Conservation (phyloP, 306 rosid genomes). For the Parietaria judaica region DNA sequence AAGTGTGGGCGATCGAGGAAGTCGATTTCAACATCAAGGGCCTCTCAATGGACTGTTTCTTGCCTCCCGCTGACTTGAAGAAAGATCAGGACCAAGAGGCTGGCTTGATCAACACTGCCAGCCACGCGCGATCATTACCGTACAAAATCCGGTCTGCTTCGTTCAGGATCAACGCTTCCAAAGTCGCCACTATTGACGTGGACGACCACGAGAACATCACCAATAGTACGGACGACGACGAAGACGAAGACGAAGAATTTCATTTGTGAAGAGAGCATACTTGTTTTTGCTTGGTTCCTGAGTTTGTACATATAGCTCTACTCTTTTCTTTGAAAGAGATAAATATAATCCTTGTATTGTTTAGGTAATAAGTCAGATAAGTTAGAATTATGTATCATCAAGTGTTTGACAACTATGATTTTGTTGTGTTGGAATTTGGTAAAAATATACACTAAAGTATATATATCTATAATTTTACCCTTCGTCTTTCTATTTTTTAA, state of each 20-base stretch:
- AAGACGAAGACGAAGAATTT: constrained; percentile 24
- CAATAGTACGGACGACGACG: constrained; percentile 13
- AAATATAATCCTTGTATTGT: no score
- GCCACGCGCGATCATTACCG: constrained; percentile 31
- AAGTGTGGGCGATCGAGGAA: constrained; percentile 77
- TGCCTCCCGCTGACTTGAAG: constrained; percentile 79
- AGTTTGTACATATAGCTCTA: constrained; percentile 2
- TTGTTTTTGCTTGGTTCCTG: neutral
- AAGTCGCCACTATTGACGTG: constrained; percentile 60
- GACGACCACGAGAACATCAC: constrained; percentile 39
- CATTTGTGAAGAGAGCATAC: neutral
- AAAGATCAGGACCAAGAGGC: constrained; percentile 30
- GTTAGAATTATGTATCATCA: no score
- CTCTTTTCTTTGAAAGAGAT: no score
- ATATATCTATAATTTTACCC: no score
- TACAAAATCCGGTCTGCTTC: constrained; percentile 51
- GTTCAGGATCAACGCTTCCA: constrained; percentile 48
- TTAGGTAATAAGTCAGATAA: no score
- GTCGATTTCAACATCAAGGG: constrained; percentile 82
- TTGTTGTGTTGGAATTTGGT: no score
- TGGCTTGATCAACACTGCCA: constrained; percentile 7
- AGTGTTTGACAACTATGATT: no score
- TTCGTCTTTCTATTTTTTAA: no score
- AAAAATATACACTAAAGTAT: no score
- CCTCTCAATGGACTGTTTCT: constrained; percentile 65